Base-by-base conservation (phyloP, 495 filamentous ascomycete species). In the Hypomontagnella submonticulosa region DNA sequence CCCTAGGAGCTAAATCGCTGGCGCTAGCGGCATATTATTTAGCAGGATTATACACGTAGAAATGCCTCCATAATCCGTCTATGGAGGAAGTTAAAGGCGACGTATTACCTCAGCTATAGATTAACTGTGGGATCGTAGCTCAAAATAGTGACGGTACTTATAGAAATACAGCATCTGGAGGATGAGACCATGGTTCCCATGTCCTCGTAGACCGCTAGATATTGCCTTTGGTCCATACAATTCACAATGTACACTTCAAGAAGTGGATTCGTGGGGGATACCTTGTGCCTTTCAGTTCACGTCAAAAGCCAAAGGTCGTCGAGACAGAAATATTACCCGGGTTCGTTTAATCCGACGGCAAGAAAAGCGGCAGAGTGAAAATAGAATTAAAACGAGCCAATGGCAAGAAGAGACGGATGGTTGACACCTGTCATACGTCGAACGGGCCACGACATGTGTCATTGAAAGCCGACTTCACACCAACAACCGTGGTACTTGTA, bases 381-480 rank as follows among this genome's bases (percentile, higher is more conserved):
- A 33, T 30, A 34, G 40, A 11, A 19, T n/a, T 16, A 11, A 2
- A 44, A 40, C 34, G 33, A 49, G 11, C n/a, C 19, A 51, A 36
- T 49, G 6, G 47, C 36, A 12, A 5, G 30, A 30, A 12, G 37
- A 16, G 6, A 8, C 13, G 11, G 15, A 44, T 10, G 3, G 40
- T 59, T 57, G 51, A 18, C 43, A 32, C 18, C n/a, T 57, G 65
- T 63, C 19, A 6, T 27, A 68, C 59, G 12, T 36, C 30, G 44
- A 33, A 42, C 34, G 54, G 58, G 20, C 19, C 43, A 59, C 59
- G 16, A 33, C 65, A 68, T 23, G 36, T 68, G 59, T 63, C 65
- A 68, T 59, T 34, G 52, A 67, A 42, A 55, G 20, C 4, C 38
- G 33, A 61, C 11, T 51, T 42, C 23, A 61, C 57, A 47, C 34